These are phyloP conservation scores for Zygosaccharomyces sapae DNA, from an alignment of 1,139 yeast species.

Conservation along the genomic window DNA sequence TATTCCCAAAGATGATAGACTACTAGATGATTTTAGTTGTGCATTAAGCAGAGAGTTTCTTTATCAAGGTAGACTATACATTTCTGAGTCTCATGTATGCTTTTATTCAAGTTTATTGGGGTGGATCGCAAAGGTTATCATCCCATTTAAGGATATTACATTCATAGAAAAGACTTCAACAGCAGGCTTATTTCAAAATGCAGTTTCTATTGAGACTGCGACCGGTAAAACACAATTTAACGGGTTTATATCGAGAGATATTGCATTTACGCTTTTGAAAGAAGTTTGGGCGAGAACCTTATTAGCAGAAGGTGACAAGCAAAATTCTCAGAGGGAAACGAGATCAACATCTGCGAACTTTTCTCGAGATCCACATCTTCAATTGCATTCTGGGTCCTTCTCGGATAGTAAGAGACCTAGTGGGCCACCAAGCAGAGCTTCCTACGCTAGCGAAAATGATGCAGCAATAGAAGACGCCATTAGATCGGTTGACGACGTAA, in stretches of 20 bases:
- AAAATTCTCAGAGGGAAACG: neutral
- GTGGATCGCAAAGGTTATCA: slow-evolving; percentile 80
- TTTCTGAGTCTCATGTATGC: slow-evolving; percentile 75
- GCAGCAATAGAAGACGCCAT: slow-evolving; percentile 35
- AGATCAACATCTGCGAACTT: slow-evolving; percentile 4
- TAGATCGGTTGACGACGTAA: slow-evolving; percentile 41
- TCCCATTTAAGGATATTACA: slow-evolving; percentile 68
- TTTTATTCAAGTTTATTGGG: slow-evolving; percentile 91
- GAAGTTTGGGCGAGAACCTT: slow-evolving; percentile 48
- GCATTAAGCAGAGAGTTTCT: slow-evolving; percentile 84
- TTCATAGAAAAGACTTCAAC: slow-evolving; percentile 76
- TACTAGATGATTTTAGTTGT: slow-evolving; percentile 83
- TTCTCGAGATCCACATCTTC: slow-evolving; percentile 6
- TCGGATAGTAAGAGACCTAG: slow-evolving; percentile 12
- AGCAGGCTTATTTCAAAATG: slow-evolving; percentile 90
- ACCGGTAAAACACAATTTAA: slow-evolving; percentile 71
- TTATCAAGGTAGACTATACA: slow-evolving; percentile 84
- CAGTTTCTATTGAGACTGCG: slow-evolving; percentile 68
- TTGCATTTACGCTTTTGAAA: slow-evolving; percentile 64
- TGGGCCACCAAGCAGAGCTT: slow-evolving; percentile 22
- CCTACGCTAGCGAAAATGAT: slow-evolving; percentile 19
- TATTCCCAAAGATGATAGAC: slow-evolving; percentile 63
- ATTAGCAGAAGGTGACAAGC: slow-evolving; percentile 15
- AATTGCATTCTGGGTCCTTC: slow-evolving; percentile 8
- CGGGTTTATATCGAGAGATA: slow-evolving; percentile 78